phyloP scores from a whole-genome alignment of 148 eudicot genomes.

The Rhododendron simsii region DNA sequence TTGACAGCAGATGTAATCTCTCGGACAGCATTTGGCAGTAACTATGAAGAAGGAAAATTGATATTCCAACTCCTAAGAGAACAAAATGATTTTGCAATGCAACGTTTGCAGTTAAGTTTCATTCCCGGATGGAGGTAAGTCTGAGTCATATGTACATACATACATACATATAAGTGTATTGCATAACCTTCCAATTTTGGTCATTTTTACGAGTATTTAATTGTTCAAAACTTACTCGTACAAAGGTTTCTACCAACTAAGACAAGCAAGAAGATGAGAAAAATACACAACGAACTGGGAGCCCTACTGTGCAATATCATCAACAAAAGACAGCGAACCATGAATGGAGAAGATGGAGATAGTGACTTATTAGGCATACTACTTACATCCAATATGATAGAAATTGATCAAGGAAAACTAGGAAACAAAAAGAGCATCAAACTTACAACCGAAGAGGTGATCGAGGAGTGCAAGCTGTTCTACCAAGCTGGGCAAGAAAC shows the following conservation, averaged over 20 bases:
- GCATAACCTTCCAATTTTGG: neutral
- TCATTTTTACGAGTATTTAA: neutral
- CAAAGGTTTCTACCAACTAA: conserved; percentile 34
- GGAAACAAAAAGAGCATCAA: neutral
- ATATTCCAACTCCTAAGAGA: conserved; percentile 28
- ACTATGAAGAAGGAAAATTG: conserved; percentile 18
- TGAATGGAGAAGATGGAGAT: neutral
- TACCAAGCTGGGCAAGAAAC: conserved; percentile 5
- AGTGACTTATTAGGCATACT: neutral
- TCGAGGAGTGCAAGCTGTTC: conserved; percentile 7
- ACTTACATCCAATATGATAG: neutral
- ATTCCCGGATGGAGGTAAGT: conserved; percentile 37
- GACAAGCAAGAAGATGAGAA: conserved; percentile 21
- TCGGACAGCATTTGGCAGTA: conserved; percentile 24
- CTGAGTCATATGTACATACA: no score
- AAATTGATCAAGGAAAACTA: neutral
- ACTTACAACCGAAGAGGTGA: neutral
- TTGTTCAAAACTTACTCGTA: neutral
- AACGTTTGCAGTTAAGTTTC: conserved; percentile 12
- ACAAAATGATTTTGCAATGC: conserved; percentile 9
- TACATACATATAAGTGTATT: neutral
- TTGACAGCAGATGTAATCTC: conserved; percentile 24
- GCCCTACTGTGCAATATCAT: conserved; percentile 12
- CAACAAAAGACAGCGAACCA: neutral
- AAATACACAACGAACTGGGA: conserved; percentile 9